A percentile compares a stretch with the other conserved stretches of the same genome.
Evolutionary conservation across 768 basidiomycete genomes (phyloP).

Genomic region (Tephrocybe sp.): DNA sequence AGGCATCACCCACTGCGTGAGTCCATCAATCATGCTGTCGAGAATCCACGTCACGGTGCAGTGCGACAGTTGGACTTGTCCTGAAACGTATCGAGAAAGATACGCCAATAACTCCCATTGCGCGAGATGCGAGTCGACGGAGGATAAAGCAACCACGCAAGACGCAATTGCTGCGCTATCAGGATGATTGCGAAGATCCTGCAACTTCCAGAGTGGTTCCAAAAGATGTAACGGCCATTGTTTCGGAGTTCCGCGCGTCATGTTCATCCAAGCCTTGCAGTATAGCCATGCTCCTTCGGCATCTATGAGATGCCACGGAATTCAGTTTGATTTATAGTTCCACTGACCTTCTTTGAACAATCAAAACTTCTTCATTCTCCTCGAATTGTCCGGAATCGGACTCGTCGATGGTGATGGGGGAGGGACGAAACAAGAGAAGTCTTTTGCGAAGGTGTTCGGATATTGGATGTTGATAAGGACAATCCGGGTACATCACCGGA

Average conservation of each 20-base stretch:
- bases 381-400: not conserved
- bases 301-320: conserved; percentile 37
- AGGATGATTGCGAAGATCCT: conserved; percentile 24
- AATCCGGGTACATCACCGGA: conserved; percentile 37
- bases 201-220: conserved; percentile 32
- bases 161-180: conserved; percentile 35
- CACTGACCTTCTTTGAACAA: conserved; percentile 5
- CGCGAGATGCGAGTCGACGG: conserved; percentile 30
- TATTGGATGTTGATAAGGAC: conserved; percentile 40
- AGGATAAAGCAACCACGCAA: conserved; percentile 33
- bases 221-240: conserved; percentile 35
- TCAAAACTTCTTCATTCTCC: not conserved
- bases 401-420: not conserved
- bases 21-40: conserved; percentile 37
- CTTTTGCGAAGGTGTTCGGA: conserved; percentile 31
- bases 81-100: conserved; percentile 29
- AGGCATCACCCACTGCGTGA: conserved; percentile 36
- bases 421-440: not conserved
- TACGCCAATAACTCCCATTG: conserved; percentile 35
- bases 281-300: conserved; percentile 32
- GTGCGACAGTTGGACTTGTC: conserved; percentile 28
- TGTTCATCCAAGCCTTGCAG: conserved; percentile 39
- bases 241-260: conserved; percentile 33
- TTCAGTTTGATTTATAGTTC: too few relatives aligned
- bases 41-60: conserved; percentile 35